Conservation (phyloP, 257 asterid genomes). For the Verbascum thapsus region DNA sequence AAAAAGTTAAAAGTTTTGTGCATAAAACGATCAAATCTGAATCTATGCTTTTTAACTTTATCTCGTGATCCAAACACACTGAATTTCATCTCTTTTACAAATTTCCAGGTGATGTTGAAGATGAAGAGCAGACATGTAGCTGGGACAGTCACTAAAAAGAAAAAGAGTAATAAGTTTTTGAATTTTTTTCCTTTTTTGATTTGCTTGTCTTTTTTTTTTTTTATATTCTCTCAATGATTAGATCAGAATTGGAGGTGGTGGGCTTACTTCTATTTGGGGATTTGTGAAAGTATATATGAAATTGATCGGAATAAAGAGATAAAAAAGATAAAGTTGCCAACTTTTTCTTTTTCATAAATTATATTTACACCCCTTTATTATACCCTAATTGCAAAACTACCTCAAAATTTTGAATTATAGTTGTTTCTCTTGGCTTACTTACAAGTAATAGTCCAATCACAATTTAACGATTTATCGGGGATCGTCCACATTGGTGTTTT, state of each 20-base stretch:
- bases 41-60: constrained; percentile 33
- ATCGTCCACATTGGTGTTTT: too few relatives aligned
- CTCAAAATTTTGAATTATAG: too few relatives aligned
- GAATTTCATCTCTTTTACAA: constrained; percentile 37
- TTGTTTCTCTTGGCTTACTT: too few relatives aligned
- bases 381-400: too few relatives aligned
- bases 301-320: constrained; percentile 27
- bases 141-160: constrained; percentile 99
- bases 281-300: constrained; percentile 64
- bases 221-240: constrained; percentile 53
- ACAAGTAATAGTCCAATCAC: too few relatives aligned
- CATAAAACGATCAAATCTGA: constrained; percentile 24
- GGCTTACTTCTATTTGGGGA: constrained; percentile 67
- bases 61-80: constrained; percentile 29
- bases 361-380: too few relatives aligned
- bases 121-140: constrained; percentile 96
- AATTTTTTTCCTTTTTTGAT: not conserved
- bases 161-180: constrained; percentile 80
- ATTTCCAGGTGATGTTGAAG: constrained; percentile 66
- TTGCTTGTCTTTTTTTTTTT: constrained; percentile 31
- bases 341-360: constrained; percentile 22
- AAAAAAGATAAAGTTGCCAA: constrained; percentile 28
- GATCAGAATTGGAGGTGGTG: constrained; percentile 59
- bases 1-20: constrained; percentile 33
- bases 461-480: too few relatives aligned